Evolutionary conservation across 2,329 filamentous ascomycete species (phyloP).

Genomic region (Diaporthe citriasiana): DNA sequence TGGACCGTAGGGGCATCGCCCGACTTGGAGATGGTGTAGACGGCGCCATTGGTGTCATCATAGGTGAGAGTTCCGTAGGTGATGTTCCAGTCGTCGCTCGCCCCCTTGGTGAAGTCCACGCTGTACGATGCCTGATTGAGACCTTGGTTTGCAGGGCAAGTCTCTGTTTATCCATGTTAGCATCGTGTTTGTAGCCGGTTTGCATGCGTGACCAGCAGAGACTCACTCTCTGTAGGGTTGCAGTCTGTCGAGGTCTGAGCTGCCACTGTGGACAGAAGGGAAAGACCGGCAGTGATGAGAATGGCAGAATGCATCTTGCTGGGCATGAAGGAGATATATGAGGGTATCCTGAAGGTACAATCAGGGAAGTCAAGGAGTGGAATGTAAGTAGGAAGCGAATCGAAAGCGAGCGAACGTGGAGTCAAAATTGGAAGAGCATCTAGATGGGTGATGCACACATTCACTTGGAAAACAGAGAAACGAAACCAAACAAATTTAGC

Average conservation of each 20-base stretch:
- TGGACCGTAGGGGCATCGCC: constrained; percentile 74
- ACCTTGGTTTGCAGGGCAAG: constrained; percentile 43
- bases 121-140: constrained; percentile 40
- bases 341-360: neutral
- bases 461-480: neutral
- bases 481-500: neutral
- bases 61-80: constrained; percentile 48
- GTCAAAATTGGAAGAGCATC: neutral
- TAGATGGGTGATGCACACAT: neutral
- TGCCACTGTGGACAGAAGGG: constrained; percentile 36
- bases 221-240: constrained; percentile 45
- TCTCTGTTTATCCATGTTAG: constrained; percentile 19
- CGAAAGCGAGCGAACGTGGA: neutral
- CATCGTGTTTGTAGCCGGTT: neutral
- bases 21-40: constrained; percentile 69
- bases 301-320: constrained; percentile 34
- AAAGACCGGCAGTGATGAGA: constrained; percentile 18
- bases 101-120: constrained; percentile 75
- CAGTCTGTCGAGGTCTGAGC: constrained; percentile 46
- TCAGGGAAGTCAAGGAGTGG: constrained; percentile 1
- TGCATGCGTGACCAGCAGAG: neutral
- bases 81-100: constrained; percentile 59
- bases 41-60: constrained; percentile 48
- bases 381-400: neutral
- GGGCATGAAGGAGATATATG: neutral